Evolutionary conservation across 2,329 filamentous ascomycete species (phyloP), one percentile per base, ranked within the genome.

Genomic region (Geosmithia putterillii): DNA sequence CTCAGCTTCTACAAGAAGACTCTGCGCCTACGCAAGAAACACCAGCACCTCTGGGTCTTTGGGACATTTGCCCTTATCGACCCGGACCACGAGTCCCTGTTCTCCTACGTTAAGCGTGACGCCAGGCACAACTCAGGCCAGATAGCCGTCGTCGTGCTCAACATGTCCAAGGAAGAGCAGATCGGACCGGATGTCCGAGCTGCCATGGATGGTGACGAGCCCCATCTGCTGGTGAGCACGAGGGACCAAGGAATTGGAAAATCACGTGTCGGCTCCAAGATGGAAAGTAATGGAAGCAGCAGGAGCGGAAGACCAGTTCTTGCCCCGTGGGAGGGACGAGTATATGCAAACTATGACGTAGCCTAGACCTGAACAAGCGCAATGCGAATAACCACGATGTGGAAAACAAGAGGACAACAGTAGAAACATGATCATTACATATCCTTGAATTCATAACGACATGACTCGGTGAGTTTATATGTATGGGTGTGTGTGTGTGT

Each of bases 1-100:
- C 58, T 79, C 6, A 67, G 66, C 20, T 83, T 80, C 55, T 84
- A 79, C 64, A 74, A 71, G 54, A 58, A 59, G 22, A 65, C 66
- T 28, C 55, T 83, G 28, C 54, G 49, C 41, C 52, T 77, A 23
- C 64, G 80, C 7, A 77, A 76, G 49, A 53, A 69, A 44, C 63
- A 76, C 51, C 66, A 66, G 12, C 71, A 81, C 37, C 48, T 81
- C 0, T 79, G 85, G 42, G 70, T 82, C 0, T 71, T 79, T 46
- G 80, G 80, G 0, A 60, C 66, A 1, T 85, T 83, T 47, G 65
- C 69, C 41, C 55, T 82, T 1, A 17, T 72, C 1, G 60, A 66
- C 4, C 70, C 74, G 1, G 57, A 64, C 0, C 64, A 76, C 4
- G 70, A 76, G 25, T 58, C 70, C 21, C 59, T 76, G 0, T 82